A percentile compares a stretch with the other conserved stretches of the same genome.
Conservation (phyloP, 2,329 filamentous ascomycete genomes). For the Myriangium duriaei region DNA sequence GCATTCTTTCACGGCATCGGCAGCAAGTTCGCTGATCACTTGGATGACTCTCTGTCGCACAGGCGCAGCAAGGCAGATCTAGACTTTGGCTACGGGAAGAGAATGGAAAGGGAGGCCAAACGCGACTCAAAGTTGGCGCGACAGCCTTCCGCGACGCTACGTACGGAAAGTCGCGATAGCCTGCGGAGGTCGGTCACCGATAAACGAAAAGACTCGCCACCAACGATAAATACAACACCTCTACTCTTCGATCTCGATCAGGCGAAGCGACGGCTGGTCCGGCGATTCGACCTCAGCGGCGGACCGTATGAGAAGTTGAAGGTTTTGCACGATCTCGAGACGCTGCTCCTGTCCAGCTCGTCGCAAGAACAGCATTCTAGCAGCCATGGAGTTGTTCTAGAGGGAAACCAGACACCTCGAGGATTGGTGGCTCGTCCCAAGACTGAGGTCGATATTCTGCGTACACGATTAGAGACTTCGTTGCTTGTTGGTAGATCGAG, state of each 20-base stretch:
- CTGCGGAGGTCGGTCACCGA: neutral
- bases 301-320: conserved; percentile 80
- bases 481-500: conserved; percentile 2
- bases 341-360: conserved; percentile 39
- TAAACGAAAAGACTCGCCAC: neutral
- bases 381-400: neutral
- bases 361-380: neutral
- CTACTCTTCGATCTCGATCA: conserved; percentile 45
- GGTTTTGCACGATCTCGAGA: conserved; percentile 69
- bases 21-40: conserved; percentile 20
- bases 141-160: neutral
- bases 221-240: neutral
- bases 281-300: conserved; percentile 77
- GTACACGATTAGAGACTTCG: conserved; percentile 7
- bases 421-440: neutral
- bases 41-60: neutral
- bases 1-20: conserved; percentile 61
- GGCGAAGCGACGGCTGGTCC: conserved; percentile 67
- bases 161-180: neutral
- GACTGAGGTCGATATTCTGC: conserved; percentile 1
- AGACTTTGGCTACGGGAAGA: neutral
- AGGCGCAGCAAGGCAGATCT: neutral
- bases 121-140: conserved; percentile 1
- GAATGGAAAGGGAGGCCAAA: neutral
- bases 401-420: neutral